Base-by-base conservation (phyloP, 2,329 filamentous ascomycete species). In the Fusarium liriodendri region DNA sequence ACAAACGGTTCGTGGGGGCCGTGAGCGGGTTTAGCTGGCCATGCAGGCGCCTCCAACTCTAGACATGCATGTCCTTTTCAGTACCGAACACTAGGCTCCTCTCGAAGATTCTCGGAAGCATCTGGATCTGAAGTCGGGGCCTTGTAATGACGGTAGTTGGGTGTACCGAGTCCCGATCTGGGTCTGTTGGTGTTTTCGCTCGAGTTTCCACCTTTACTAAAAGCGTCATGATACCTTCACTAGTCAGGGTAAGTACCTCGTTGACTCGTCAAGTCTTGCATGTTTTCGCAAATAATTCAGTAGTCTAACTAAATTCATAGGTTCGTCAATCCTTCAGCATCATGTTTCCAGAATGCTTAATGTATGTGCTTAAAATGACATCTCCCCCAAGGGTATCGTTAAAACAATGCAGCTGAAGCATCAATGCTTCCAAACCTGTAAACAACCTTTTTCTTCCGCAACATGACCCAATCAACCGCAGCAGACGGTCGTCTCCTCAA, bases 401-500 rank as follows among this genome's bases (percentile, higher is more conserved):
- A 70, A 66, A 67, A 73, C 33, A 64, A 66, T 40, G n/a, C 60
- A 27, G 38, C 13, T 13, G 11, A 29, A 52, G 20, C 32, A 32
- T n/a, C 27, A 22, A 37, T 16, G 22, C 37, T 52, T 45, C 27
- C 60, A 55, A 62, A 33, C 37, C 18, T 57, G 20, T 16, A 9
- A 50, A 18, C 16, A 35, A 35, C 13, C 14, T 37, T 16, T 25
- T n/a, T 14, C 14, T 14, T 20, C 29, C 29, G 6, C 35, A 18
- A n/a, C 18, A 29, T 25, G 27, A 8, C 18, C 7, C 6, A 42
- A 18, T 61, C 67, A 81, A 42, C 86, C 84, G 66, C 86, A 88
- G 77, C 86, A 88, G 3, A 87, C 82, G 3, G 84, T 85, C 6
- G 85, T 78, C 72, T 87, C 86, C 60, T 87, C 84, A 10, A 87